Evolutionary conservation across 1,139 yeast species (phyloP).

Genomic region (Geotrichum phurueaensis): DNA sequence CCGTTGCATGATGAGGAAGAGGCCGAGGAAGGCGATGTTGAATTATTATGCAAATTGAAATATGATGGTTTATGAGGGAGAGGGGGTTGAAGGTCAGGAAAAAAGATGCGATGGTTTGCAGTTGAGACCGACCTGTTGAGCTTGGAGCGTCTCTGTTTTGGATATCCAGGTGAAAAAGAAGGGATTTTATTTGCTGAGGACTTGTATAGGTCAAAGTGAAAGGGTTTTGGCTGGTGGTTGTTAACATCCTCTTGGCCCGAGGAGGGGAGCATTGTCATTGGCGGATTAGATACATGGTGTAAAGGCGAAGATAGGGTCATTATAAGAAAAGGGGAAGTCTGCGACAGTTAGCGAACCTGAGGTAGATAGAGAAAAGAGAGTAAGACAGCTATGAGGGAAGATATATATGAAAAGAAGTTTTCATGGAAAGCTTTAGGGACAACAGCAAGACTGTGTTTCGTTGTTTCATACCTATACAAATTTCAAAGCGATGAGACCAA

Average conservation of each 20-base stretch:
- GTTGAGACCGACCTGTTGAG: neutral
- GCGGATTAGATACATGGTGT: neutral
- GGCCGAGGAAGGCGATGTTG: neutral
- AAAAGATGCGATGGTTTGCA: neutral
- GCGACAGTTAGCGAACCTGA: neutral
- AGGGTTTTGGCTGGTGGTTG: neutral
- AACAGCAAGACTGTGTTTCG: neutral
- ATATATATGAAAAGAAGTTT: neutral
- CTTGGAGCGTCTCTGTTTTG: neutral
- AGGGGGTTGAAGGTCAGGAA: neutral
- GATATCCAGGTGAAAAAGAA: neutral
- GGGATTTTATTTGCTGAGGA: neutral
- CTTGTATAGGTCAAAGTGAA: neutral
- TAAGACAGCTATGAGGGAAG: neutral
- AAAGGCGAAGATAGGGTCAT: neutral
- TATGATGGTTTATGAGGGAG: neutral
- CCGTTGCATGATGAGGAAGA: neutral
- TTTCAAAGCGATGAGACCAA: neutral
- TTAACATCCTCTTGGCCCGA: neutral
- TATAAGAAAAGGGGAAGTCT: neutral
- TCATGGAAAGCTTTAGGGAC: neutral
- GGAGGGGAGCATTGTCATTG: neutral
- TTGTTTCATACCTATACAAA: neutral
- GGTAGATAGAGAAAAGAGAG: neutral
- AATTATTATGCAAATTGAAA: neutral